Conservation (phyloP, 352 stramenopile species). For the Phytophthora chlamydospora region DNA sequence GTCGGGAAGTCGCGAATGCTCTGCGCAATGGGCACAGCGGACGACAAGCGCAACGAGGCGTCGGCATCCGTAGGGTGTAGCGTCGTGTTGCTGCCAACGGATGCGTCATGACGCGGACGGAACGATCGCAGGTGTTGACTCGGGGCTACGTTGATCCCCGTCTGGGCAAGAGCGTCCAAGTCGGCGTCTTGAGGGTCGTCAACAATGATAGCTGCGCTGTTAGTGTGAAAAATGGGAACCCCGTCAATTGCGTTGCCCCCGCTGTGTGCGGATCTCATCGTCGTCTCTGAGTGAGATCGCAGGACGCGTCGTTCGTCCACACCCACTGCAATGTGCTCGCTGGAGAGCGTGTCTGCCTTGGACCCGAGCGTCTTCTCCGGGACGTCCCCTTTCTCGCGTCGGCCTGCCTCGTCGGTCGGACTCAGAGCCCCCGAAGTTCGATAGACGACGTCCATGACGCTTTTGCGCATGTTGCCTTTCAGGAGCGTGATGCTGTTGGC, state of each 20-base stretch:
- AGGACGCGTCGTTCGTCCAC: constrained; percentile 24
- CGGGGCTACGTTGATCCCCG: constrained; percentile 13
- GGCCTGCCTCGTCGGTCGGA: constrained; percentile 9
- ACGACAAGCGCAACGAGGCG: constrained; percentile 11
- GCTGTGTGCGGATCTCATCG: constrained; percentile 25
- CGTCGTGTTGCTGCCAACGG: constrained; percentile 2
- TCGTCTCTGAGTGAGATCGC: constrained; percentile 60
- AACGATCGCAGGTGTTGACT: constrained; percentile 7
- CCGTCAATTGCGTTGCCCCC: constrained; percentile 1
- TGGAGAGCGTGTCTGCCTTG: neutral
- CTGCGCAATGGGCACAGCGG: constrained; percentile 20
- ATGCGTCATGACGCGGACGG: constrained; percentile 11
- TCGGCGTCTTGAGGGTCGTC: constrained; percentile 9
- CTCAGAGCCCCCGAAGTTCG: constrained; percentile 22
- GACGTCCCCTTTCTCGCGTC: constrained; percentile 8
- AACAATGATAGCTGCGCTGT: neutral
- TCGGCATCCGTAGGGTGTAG: constrained; percentile 7
- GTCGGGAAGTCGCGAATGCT: constrained; percentile 48
- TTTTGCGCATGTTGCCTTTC: constrained; percentile 70
- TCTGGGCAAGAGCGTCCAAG: constrained; percentile 12
- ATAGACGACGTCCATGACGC: constrained; percentile 45
- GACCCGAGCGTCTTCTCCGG: constrained; percentile 2
- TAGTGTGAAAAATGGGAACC: neutral
- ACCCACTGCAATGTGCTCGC: constrained; percentile 7
- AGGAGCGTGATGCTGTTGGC: constrained; percentile 66